Evolutionary conservation across 805 yeast species (phyloP).

Genomic region (Candida xiaguanensis): DNA sequence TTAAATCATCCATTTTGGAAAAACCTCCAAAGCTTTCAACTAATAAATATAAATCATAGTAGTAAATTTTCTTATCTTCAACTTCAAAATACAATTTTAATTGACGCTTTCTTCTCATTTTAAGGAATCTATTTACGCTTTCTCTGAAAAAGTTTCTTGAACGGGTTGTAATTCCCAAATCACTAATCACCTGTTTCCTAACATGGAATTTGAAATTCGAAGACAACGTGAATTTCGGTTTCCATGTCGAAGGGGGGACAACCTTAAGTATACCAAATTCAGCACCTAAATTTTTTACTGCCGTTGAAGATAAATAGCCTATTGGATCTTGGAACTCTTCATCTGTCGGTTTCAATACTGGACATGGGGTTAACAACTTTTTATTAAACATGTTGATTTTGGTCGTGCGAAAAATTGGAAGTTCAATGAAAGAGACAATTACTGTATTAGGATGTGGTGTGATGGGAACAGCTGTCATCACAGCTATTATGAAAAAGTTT

Average conservation of each 20-base stretch:
- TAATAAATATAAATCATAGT: constrained; percentile 37
- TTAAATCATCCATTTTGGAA: constrained; percentile 13
- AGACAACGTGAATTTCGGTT: constrained; percentile 54
- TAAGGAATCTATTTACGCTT: constrained; percentile 56
- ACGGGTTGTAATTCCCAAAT: constrained; percentile 59
- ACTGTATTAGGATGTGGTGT: constrained; percentile 91
- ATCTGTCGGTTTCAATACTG: constrained; percentile 42
- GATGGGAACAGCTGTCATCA: constrained; percentile 89
- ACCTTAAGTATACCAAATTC: constrained; percentile 51
- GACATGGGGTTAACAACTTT: constrained; percentile 34
- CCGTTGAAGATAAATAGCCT: constrained; percentile 40
- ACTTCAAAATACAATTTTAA: constrained; percentile 20
- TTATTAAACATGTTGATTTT: constrained; percentile 9
- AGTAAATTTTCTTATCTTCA: constrained; percentile 17
- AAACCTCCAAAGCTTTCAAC: constrained; percentile 25
- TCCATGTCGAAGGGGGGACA: constrained; percentile 51
- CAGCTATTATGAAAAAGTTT: constrained; percentile 64
- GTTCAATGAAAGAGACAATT: constrained; percentile 44
- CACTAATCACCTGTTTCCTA: constrained; percentile 62
- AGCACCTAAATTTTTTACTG: constrained; percentile 39
- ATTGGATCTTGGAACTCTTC: constrained; percentile 50
- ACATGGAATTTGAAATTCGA: constrained; percentile 60
- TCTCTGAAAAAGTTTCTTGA: constrained; percentile 59
- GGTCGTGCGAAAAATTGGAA: constrained; percentile 2
- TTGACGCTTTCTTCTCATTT: constrained; percentile 37